Evolutionary conservation across 2,329 filamentous ascomycete genomes (phyloP).

Genomic region (Aspergillus melleus): DNA sequence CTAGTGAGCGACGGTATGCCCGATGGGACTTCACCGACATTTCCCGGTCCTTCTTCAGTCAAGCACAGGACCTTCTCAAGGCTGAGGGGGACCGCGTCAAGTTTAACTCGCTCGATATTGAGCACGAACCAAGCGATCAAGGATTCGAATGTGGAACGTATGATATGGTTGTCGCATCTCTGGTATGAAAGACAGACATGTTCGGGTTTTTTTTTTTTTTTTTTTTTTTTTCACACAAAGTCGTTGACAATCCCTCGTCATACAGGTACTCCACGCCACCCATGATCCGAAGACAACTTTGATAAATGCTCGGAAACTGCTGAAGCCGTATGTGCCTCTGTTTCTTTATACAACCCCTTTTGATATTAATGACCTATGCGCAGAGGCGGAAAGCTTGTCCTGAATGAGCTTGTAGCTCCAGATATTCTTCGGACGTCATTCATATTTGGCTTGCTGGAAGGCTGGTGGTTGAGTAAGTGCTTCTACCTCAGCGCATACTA

Average conservation of each 20-base stretch:
- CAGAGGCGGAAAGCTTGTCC: conserved; percentile 14
- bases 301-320: conserved; percentile 10
- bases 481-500: background rate
- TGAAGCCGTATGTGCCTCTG: conserved; percentile 8
- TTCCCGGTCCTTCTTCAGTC: conserved; percentile 13
- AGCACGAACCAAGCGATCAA: conserved; percentile 15
- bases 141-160: conserved; percentile 17
- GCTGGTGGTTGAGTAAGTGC: conserved; percentile 15
- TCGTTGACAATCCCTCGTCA: background rate
- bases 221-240: background rate
- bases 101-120: conserved; percentile 16
- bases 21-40: conserved; percentile 17
- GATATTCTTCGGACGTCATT: conserved; percentile 4
- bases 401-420: conserved; percentile 5
- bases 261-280: conserved; percentile 14
- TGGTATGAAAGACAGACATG: conserved; percentile 6
- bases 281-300: conserved; percentile 4
- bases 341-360: fast-evolving
- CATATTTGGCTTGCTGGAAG: conserved; percentile 15
- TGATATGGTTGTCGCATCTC: conserved; percentile 19
- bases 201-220: no score
- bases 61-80: conserved; percentile 8
- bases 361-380: background rate
- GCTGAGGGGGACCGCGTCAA: conserved; percentile 6
- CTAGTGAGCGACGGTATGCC: background rate